Evolutionary conservation across 805 yeast genomes (phyloP).

Genomic region (Wickerhamia fluorescens): DNA sequence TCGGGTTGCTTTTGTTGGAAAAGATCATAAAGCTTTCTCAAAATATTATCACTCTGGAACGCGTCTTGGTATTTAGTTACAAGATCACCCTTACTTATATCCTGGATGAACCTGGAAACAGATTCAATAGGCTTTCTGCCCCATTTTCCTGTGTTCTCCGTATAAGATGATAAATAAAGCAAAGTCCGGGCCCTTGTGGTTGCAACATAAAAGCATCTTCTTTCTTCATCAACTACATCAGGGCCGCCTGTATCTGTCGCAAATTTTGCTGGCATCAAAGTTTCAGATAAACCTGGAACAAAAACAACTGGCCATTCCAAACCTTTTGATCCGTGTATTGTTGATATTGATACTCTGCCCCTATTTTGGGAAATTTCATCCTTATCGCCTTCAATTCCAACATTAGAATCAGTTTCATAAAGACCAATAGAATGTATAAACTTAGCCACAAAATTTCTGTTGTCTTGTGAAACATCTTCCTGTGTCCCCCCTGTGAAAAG

Average conservation of each 20-base stretch:
- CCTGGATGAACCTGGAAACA: constrained; percentile 23
- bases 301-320: constrained; percentile 93
- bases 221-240: constrained; percentile 56
- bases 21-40: constrained; percentile 15
- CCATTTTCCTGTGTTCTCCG: constrained; percentile 11
- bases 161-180: constrained; percentile 38
- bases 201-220: constrained; percentile 84
- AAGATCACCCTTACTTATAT: constrained; percentile 4
- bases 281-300: constrained; percentile 64
- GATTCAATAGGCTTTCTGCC: constrained; percentile 14
- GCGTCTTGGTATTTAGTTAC: constrained; percentile 10
- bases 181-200: constrained; percentile 70
- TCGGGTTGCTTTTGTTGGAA: too few species aligned
- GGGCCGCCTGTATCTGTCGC: constrained; percentile 26
- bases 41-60: constrained; percentile 10
- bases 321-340: constrained; percentile 91
- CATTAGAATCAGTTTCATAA: constrained; percentile 18
- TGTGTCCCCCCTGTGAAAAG: constrained; percentile 6
- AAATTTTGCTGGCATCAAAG: constrained; percentile 54
- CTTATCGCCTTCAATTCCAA: constrained; percentile 10
- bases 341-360: constrained; percentile 47
- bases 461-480: constrained; percentile 6
- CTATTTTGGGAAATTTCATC: constrained; percentile 9
- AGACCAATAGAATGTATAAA: constrained; percentile 30
- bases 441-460: constrained; percentile 13